Conservation (phyloP, 768 basidiomycete species). For the Dioszegia aurantiaca region DNA sequence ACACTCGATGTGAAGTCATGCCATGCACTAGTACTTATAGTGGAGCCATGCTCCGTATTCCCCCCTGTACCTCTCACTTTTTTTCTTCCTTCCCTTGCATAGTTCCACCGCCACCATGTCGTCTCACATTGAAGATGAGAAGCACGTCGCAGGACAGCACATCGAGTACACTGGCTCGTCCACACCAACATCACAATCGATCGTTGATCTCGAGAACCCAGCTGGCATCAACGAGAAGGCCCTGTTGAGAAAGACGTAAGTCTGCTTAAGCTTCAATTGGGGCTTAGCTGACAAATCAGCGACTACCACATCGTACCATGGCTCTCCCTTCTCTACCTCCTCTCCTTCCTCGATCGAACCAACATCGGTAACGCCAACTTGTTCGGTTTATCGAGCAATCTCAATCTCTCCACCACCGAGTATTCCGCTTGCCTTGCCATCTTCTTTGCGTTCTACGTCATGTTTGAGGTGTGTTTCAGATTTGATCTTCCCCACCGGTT, state of each 20-base stretch:
- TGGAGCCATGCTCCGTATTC: background rate
- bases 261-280: background rate
- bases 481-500: no score
- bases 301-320: conserved; percentile 63
- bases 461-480: conserved; percentile 67
- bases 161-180: conserved; percentile 1
- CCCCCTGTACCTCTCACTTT: background rate
- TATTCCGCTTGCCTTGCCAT: conserved; percentile 58
- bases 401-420: conserved; percentile 65
- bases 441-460: conserved; percentile 73
- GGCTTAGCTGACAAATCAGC: conserved; percentile 18
- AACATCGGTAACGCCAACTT: conserved; percentile 70
- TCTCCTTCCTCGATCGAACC: conserved; percentile 68
- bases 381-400: conserved; percentile 62
- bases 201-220: background rate
- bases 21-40: no score
- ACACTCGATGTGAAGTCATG: no score
- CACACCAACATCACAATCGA: background rate
- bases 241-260: conserved; percentile 63
- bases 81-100: background rate
- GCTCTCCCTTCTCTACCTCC: conserved; percentile 71
- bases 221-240: conserved; percentile 64
- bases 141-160: conserved; percentile 11
- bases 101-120: background rate
- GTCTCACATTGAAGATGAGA: conserved; percentile 5